Evolutionary conservation across 176 grass and related monocot species (phyloP).

Genomic region (Zoysia japonica): DNA sequence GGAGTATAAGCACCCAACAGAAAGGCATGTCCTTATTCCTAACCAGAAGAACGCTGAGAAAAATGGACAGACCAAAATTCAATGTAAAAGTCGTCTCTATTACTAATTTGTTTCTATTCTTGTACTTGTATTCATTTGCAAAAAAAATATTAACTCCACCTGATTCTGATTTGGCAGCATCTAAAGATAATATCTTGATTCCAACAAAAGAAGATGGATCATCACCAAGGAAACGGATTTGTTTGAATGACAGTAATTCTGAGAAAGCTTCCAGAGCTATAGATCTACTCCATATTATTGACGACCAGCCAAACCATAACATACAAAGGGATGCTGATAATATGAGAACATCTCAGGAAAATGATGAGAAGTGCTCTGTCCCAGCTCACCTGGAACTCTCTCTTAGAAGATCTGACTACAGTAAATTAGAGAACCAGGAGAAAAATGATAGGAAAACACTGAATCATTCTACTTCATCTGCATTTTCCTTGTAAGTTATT

Average conservation of each 20-base stretch:
- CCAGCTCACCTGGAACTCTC: constrained; percentile 67
- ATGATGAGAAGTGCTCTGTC: constrained; percentile 39
- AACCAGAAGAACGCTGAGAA: neutral
- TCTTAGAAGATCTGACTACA: constrained; percentile 77
- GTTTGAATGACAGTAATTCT: constrained; percentile 31
- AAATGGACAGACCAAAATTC: constrained; percentile 22
- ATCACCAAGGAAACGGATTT: constrained; percentile 19
- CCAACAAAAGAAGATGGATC: constrained; percentile 20
- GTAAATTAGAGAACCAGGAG: constrained; percentile 48
- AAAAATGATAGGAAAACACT: constrained; percentile 68
- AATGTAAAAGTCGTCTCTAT: constrained; percentile 24
- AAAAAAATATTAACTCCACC: constrained; percentile 25
- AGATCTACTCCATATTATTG: constrained; percentile 52
- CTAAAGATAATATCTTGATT: constrained; percentile 30
- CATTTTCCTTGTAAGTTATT: constrained; percentile 82
- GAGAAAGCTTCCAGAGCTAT: constrained; percentile 40
- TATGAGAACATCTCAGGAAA: constrained; percentile 34
- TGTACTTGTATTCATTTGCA: neutral
- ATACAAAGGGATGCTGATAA: constrained; percentile 24
- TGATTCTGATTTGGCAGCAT: constrained; percentile 43
- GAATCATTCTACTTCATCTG: constrained; percentile 89
- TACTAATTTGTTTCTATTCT: neutral
- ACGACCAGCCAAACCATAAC: constrained; percentile 31
- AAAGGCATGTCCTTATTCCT: constrained; percentile 19
- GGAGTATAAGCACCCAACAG: constrained; percentile 43